Base-by-base conservation (phyloP, 345 rosid species). In the Psidium friedrichsthalianum region DNA sequence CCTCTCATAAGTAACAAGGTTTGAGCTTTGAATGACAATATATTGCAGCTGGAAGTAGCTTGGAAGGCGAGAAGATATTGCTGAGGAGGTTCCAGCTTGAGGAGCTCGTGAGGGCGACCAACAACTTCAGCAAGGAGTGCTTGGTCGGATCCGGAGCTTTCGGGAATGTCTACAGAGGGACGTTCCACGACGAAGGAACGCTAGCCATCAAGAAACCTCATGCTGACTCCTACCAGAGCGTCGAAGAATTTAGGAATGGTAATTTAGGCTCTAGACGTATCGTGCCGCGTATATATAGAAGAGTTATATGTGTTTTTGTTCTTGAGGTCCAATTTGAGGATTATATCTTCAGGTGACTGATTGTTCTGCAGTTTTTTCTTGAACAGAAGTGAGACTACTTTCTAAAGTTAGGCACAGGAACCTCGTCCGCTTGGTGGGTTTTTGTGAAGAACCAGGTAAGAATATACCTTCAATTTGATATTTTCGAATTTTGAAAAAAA, bases 161-260 rank as follows among this genome's bases (percentile, higher is more conserved):
- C 57, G 93, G 93, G 3, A 91, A 91, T 84, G 94, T 92, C 4
- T 93, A 92, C 82, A 89, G 86, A 82, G 96, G 94, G 53, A 86
- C 58, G 12, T 92, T 92, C 61, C 91, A 87, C 8, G 84, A 20
- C 6, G 90, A 91, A 55, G 91, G 89, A 47, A 88, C 74, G 6
- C 87, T 93, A 55, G 96, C 95, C 42, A 92, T 93, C 85, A 94
- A 93, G 91, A 93, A 82, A 87, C 91, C 94, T 52, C 95, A 86
- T 32, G 89, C 90, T 27, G 89, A 87, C 54, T 92, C 94, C 7
- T 90, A 87, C 89, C 94, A 90, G 56, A 93, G 87, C 85, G 16
- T 85, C 40, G 91, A 91, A 83, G 95, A 94, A 85, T 93, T 94
- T 69, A 89, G 93, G 87, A 93, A 93, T 86, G 97, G 95, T 93